Conservation (phyloP, 768 basidiomycete genomes). For the Mycena pura region DNA sequence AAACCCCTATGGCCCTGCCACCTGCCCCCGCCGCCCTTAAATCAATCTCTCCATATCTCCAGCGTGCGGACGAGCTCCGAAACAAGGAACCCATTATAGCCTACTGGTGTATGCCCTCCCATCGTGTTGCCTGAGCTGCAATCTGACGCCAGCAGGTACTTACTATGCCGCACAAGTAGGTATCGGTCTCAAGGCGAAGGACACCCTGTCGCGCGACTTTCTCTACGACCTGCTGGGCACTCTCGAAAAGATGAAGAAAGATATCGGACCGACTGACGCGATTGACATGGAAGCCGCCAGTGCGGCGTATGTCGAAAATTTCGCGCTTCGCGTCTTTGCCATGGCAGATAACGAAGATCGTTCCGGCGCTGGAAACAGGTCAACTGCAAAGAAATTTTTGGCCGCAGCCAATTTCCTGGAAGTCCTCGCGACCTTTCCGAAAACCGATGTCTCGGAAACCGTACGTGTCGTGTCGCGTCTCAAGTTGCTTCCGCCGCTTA, state of each 20-base stretch:
- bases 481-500: conserved; percentile 1
- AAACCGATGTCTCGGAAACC: conserved; percentile 60
- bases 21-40: conserved; percentile 51
- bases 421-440: conserved; percentile 78
- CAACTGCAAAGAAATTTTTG: conserved; percentile 93
- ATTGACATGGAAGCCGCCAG: conserved; percentile 84
- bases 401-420: conserved; percentile 96
- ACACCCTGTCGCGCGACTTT: conserved; percentile 65
- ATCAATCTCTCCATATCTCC: conserved; percentile 78
- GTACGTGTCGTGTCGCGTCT: conserved; percentile 44
- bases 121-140: not conserved
- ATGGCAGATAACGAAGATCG: conserved; percentile 93
- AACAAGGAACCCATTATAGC: conserved; percentile 85
- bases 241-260: conserved; percentile 82
- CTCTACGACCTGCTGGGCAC: conserved; percentile 76
- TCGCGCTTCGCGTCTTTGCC: conserved; percentile 88
- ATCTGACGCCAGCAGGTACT: conserved; percentile 59
- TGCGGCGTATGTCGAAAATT: conserved; percentile 93
- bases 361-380: conserved; percentile 76
- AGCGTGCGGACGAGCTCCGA: conserved; percentile 88
- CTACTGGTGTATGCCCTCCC: conserved; percentile 84
- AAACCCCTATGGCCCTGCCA: conserved; percentile 13
- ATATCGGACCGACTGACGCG: conserved; percentile 78
- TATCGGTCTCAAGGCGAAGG: conserved; percentile 75
- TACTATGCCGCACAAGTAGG: conserved; percentile 93